phyloP scores from a whole-genome alignment of 306 rosid genomes.

The Hylodesmum podocarpum region DNA sequence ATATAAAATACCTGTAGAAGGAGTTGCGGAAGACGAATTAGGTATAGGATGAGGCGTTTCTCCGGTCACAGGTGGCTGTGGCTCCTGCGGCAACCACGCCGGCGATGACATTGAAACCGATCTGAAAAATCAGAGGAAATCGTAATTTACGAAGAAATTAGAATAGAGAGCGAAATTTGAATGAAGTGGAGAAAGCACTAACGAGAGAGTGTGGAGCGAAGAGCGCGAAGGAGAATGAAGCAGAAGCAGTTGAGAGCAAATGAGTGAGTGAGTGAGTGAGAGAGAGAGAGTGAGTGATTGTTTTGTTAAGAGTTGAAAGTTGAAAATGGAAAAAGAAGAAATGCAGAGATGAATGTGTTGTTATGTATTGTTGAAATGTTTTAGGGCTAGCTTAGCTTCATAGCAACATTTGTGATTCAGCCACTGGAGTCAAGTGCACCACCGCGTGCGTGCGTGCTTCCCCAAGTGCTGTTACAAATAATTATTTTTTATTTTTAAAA shows the following conservation, averaged over 20 bases:
- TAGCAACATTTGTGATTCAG: neutral
- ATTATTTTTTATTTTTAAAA: too few species aligned
- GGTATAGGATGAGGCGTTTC: constrained; percentile 20
- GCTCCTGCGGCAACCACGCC: constrained; percentile 52
- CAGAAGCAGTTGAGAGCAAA: neutral
- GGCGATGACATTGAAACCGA: constrained; percentile 50
- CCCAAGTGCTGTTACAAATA: too few species aligned
- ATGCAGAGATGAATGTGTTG: neutral
- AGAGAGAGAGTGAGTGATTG: neutral
- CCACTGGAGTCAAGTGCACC: too few species aligned
- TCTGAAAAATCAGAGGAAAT: constrained; percentile 32
- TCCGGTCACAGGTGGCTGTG: constrained; percentile 27
- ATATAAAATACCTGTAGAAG: neutral
- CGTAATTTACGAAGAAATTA: neutral
- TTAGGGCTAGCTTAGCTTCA: neutral
- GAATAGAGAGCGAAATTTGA: neutral
- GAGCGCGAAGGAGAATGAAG: neutral
- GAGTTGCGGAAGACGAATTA: constrained; percentile 13
- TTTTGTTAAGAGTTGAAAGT: neutral
- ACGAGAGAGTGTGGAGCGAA: neutral
- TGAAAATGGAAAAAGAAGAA: neutral
- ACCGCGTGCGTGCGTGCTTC: too few species aligned
- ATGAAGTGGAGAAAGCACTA: neutral
- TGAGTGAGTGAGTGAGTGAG: neutral
- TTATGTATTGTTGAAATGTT: neutral